phyloP scores from a whole-genome alignment of 345 rosid species.

The Lagerstroemia speciosa region DNA sequence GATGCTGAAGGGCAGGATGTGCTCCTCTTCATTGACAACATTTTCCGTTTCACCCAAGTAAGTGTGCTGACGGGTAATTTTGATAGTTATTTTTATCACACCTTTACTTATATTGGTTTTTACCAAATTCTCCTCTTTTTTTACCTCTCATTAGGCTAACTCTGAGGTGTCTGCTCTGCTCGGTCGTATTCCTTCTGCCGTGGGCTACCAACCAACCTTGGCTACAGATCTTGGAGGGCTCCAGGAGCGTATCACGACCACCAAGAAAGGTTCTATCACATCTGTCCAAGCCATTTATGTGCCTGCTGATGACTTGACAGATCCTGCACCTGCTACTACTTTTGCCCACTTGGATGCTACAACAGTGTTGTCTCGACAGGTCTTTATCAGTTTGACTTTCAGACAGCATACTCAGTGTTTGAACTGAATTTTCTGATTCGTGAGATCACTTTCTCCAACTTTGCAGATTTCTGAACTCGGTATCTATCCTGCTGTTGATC shows the following conservation, averaged over 20 bases:
- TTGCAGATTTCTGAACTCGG: constrained; percentile 90
- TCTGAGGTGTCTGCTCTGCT: constrained; percentile 99
- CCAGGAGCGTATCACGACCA: constrained; percentile 96
- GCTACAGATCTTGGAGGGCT: constrained; percentile 99
- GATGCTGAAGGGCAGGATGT: constrained; percentile 54
- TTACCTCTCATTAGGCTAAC: constrained; percentile 51
- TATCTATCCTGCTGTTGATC: constrained; percentile 98
- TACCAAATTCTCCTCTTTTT: not conserved
- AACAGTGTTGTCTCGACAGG: constrained; percentile 98
- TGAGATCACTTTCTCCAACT: not conserved
- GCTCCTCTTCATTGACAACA: constrained; percentile 44
- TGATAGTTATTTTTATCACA: not conserved
- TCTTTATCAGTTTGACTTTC: constrained; percentile 10
- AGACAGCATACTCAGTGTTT: not conserved
- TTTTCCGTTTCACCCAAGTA: constrained; percentile 49
- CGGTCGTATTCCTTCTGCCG: constrained; percentile 99
- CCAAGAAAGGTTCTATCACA: constrained; percentile 96
- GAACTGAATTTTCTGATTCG: not conserved
- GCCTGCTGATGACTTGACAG: constrained; percentile 99
- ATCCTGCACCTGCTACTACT: constrained; percentile 99
- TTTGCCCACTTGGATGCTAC: constrained; percentile 99
- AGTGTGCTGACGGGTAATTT: not conserved
- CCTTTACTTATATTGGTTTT: not conserved
- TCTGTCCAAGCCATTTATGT: constrained; percentile 98
- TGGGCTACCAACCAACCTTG: constrained; percentile 96